A percentile compares a stretch with the other conserved stretches of the same genome.
phyloP scores from a whole-genome alignment of 306 rosid species.

The Macrotyloma uniflorum region DNA sequence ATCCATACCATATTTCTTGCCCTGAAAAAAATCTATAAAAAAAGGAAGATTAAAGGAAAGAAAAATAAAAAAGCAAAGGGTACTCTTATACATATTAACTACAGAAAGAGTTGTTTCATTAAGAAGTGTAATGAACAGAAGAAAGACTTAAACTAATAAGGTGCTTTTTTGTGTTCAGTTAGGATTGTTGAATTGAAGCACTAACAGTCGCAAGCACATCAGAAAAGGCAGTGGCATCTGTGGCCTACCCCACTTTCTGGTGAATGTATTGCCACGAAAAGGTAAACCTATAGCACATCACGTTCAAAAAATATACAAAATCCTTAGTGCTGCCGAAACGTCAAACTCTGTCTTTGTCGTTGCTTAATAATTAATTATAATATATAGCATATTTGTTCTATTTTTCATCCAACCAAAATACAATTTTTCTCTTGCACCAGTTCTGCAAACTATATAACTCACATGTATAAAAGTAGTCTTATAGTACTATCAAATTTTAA shows the following conservation, averaged over 20 bases:
- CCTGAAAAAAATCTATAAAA: no score
- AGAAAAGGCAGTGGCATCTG: constrained; percentile 43
- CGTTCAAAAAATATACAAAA: constrained; percentile 33
- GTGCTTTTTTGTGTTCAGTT: not conserved
- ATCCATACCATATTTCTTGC: no score
- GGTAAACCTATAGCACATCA: constrained; percentile 43
- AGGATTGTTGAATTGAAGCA: constrained; percentile 33
- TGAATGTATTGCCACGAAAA: constrained; percentile 47
- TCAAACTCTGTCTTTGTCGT: constrained; percentile 38
- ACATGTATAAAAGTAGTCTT: not conserved
- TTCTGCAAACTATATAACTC: no score
- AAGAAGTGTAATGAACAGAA: not conserved
- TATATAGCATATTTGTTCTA: no score
- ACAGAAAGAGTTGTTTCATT: not conserved
- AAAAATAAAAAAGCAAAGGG: no score
- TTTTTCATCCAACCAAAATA: not conserved
- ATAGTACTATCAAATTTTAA: not conserved
- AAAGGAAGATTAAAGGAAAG: no score
- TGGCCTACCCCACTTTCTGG: constrained; percentile 49
- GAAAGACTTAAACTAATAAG: not conserved
- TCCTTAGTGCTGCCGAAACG: constrained; percentile 42
- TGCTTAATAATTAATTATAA: not conserved
- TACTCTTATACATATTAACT: no score
- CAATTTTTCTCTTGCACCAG: no score
- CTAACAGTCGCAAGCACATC: constrained; percentile 31